phyloP scores from a whole-genome alignment of 208 protist genomes.

The Leishmania lainsoni region DNA sequence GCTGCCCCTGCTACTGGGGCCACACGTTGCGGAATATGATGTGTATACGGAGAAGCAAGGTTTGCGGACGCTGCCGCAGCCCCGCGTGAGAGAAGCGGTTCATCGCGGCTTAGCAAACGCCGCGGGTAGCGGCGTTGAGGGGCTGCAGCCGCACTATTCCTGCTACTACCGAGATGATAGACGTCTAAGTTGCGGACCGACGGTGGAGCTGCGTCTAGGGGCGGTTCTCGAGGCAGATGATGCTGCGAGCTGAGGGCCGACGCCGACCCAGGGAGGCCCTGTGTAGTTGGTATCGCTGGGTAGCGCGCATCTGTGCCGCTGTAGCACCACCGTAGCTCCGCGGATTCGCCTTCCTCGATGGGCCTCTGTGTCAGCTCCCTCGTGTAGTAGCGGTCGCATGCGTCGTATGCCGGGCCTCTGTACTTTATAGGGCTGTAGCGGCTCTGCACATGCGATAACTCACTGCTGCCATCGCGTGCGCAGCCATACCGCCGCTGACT shows the following conservation, averaged over 20 bases:
- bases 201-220: background rate
- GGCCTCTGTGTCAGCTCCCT: conserved; percentile 13
- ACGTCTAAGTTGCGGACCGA: background rate
- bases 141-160: background rate
- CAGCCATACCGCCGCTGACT: background rate
- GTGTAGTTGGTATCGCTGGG: conserved; percentile 4
- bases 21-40: conserved; percentile 19
- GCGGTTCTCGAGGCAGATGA: background rate
- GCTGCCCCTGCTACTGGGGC: conserved; percentile 2
- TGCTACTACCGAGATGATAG: background rate
- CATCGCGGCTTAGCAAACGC: conserved; percentile 25
- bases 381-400: conserved; percentile 37
- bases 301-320: background rate
- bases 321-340: background rate
- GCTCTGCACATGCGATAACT: background rate
- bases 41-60: background rate
- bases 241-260: background rate
- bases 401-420: conserved; percentile 36
- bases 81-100: conserved; percentile 5
- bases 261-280: background rate
- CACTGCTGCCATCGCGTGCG: background rate
- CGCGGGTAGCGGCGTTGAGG: conserved; percentile 11
- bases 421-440: conserved; percentile 45
- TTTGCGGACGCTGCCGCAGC: background rate
- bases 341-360: conserved; percentile 3